A percentile compares a stretch with the other conserved stretches of the same genome.
These are phyloP conservation scores for Prototheca wickerhamii DNA, from an alignment of 163 green algal species.

Conservation along the genomic window DNA sequence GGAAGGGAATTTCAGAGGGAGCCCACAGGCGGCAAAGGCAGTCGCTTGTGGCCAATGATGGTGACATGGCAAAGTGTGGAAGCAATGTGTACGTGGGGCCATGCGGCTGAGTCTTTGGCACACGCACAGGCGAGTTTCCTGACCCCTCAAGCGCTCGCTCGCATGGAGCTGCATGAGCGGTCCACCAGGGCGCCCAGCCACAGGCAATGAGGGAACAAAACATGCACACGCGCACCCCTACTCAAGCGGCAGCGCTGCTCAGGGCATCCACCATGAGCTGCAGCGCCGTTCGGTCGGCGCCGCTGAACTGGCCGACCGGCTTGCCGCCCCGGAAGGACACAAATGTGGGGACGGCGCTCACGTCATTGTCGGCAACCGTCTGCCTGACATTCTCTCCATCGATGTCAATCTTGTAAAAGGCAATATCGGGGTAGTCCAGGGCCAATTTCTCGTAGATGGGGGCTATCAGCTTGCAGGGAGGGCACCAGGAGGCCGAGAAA, in stretches of 20 bases:
- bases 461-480: conserved; percentile 32
- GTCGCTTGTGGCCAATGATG: not conserved
- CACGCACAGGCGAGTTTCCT: no score
- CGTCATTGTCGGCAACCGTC: not conserved
- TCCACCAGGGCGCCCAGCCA: no score
- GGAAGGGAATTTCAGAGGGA: no score
- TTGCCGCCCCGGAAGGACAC: conserved; percentile 15
- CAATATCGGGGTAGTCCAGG: conserved; percentile 9
- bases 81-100: no score
- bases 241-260: not conserved
- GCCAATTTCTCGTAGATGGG: conserved; percentile 26
- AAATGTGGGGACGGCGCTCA: conserved; percentile 23
- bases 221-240: not conserved
- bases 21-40: not conserved
- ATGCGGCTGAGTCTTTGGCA: no score
- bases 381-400: conserved; percentile 9
- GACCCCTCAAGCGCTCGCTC: no score
- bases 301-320: conserved; percentile 18
- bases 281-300: conserved; percentile 25
- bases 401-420: conserved; percentile 38
- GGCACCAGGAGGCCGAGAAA: conserved; percentile 16
- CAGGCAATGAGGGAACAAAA: no score
- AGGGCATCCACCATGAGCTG: conserved; percentile 17
- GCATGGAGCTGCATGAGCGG: not conserved
- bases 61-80: not conserved